phyloP scores from a whole-genome alignment of 2,329 filamentous ascomycete species.

The Colletotrichum kahawae region DNA sequence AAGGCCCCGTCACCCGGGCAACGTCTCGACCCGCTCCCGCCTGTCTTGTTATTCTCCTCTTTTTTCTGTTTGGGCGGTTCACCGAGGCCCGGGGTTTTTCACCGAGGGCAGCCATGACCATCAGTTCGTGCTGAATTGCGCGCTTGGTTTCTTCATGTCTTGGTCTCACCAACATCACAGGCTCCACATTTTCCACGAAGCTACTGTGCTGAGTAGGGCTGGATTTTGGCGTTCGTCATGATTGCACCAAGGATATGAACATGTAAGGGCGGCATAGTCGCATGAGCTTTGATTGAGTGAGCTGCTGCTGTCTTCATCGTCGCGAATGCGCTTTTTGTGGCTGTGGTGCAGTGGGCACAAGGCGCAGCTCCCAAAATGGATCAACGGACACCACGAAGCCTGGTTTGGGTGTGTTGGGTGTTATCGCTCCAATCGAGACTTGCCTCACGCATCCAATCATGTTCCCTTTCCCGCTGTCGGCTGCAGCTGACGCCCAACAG shows the following conservation, averaged over 20 bases:
- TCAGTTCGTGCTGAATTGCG: not conserved
- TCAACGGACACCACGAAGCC: rapidly evolving
- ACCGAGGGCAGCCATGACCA: not conserved
- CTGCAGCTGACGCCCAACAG: not conserved
- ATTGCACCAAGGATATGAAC: too few relatives aligned
- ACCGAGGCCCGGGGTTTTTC: not conserved
- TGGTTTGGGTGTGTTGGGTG: too few relatives aligned
- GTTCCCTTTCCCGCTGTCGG: too few relatives aligned
- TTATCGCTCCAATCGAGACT: too few relatives aligned
- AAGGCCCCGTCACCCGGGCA: not conserved
- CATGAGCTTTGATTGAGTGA: too few relatives aligned
- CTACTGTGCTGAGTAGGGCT: too few relatives aligned
- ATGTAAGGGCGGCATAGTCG: too few relatives aligned
- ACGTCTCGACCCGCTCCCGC: not conserved
- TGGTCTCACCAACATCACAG: not conserved
- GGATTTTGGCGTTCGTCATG: too few relatives aligned
- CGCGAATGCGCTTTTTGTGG: not conserved
- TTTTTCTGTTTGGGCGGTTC: not conserved
- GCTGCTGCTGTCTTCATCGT: not conserved
- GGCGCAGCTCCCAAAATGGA: not conserved
- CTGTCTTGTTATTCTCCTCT: not conserved
- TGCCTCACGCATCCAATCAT: too few relatives aligned
- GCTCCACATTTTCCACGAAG: too few relatives aligned
- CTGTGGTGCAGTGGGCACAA: not conserved
- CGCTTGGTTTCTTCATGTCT: not conserved